A percentile compares a stretch with the other conserved stretches of the same genome.
These are phyloP conservation scores for Cercospora nicotianae DNA, from an alignment of 2,329 filamentous ascomycete species.

Conservation along the genomic window DNA sequence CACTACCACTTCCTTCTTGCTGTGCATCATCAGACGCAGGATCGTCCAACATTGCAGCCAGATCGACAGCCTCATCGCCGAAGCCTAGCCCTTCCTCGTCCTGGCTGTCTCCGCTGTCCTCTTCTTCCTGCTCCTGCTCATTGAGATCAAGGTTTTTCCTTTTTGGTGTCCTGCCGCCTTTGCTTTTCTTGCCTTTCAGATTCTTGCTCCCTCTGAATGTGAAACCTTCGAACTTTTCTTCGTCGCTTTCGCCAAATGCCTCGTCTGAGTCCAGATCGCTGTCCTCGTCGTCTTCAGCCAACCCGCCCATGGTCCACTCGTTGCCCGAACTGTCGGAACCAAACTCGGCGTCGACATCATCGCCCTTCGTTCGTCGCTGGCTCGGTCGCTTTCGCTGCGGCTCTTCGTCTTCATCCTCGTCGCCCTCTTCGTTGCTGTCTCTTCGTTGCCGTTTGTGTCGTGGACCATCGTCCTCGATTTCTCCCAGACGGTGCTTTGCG, in stretches of 20 bases:
- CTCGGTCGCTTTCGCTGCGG: constrained; percentile 37
- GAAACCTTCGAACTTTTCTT: constrained; percentile 79
- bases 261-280: constrained; percentile 73
- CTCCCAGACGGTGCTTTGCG: constrained; percentile 59
- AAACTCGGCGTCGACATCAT: constrained; percentile 59
- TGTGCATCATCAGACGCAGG: constrained; percentile 46
- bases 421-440: constrained; percentile 52
- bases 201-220: constrained; percentile 62
- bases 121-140: constrained; percentile 47
- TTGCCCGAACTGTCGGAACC: constrained; percentile 85
- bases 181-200: constrained; percentile 53
- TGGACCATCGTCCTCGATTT: constrained; percentile 49
- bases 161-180: constrained; percentile 38
- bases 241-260: constrained; percentile 84
- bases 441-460: constrained; percentile 47
- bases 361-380: constrained; percentile 29
- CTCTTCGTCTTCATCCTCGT: constrained; percentile 42
- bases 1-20: constrained; percentile 32
- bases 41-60: constrained; percentile 62
- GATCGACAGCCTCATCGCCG: constrained; percentile 63
- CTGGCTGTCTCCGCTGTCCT: constrained; percentile 46
- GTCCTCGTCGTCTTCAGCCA: constrained; percentile 64
- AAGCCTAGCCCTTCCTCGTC: constrained; percentile 55
- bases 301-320: constrained; percentile 74
- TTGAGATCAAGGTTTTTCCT: constrained; percentile 50